Evolutionary conservation across 371 early-diverging fungal species (phyloP).

Genomic region (Dinochytrium kinnereticum): DNA sequence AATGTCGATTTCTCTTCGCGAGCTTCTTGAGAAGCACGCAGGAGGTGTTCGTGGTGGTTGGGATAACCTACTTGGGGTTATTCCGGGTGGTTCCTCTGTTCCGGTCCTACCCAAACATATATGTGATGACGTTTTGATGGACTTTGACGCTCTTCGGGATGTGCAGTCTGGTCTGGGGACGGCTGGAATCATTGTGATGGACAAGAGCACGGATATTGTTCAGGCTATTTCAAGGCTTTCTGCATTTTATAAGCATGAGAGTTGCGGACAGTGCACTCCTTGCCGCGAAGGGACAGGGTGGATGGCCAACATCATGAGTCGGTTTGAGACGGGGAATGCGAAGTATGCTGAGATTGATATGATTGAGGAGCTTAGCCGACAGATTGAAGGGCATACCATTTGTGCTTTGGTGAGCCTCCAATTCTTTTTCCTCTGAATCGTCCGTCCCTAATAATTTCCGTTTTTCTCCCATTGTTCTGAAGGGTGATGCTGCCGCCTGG

Average conservation of each 20-base stretch:
- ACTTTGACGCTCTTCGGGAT: conserved; percentile 96
- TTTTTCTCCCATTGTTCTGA: neutral
- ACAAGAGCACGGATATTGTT: conserved; percentile 93
- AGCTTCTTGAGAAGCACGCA: conserved; percentile 94
- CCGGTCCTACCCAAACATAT: conserved; percentile 88
- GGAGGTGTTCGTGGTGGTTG: conserved; percentile 98
- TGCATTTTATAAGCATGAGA: conserved; percentile 95
- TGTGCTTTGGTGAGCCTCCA: conserved; percentile 76
- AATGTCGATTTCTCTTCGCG: conserved; percentile 95
- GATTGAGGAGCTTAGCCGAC: conserved; percentile 87
- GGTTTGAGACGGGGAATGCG: conserved; percentile 91
- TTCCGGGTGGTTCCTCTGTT: conserved; percentile 97
- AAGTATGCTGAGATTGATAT: conserved; percentile 88
- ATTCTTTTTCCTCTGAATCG: neutral
- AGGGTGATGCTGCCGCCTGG: conserved; percentile 98
- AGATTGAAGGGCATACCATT: conserved; percentile 98
- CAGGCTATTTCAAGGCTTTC: conserved; percentile 89
- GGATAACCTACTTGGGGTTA: conserved; percentile 97
- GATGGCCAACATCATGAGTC: conserved; percentile 94
- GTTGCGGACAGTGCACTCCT: conserved; percentile 98
- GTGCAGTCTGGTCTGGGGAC: conserved; percentile 94
- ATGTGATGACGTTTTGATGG: conserved; percentile 95
- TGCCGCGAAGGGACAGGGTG: conserved; percentile 97
- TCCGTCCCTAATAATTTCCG: neutral
- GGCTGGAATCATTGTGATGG: conserved; percentile 97